Base-by-base conservation (phyloP, 306 rosid species). In the Vigna reflexopilosa region DNA sequence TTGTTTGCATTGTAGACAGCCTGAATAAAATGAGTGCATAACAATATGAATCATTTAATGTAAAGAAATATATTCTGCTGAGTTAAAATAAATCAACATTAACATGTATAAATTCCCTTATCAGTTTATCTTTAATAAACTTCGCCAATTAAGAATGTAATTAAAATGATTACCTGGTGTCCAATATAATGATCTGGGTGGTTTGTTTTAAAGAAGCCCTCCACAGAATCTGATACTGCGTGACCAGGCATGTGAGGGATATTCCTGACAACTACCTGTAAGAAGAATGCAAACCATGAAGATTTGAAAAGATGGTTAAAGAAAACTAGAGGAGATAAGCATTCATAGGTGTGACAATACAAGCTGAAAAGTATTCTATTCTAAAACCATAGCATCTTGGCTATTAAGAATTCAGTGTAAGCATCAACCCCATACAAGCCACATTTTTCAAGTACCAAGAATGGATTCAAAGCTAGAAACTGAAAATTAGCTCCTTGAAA, bases 1-100 rank as follows among this genome's bases (percentile, higher is more conserved):
- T 77, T 93, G 84, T 95, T 95, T 63, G 98, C 99, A 85, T 95
- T 84, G 81, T 93, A 95, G 52, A 95, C 91, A 50, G 98, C 98
- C 98, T 95, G 87, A 80, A 80, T 87, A 80, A 80, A 80, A 61
- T 63, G 54, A 79, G 79, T 78, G 77, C 28, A 32, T 47, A 67
- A 70, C 13, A 77, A 45, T 12, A 56, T 24, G 48, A 59, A 52
- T 42, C 50, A 62, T 42, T 57, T 57, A 71, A 44, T 67, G 72
- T 26, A 69, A 82, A 61, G 47, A 56, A 79, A 42, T 36, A 42
- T 36, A 16, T 50, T 44, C 6, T 14, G 26, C 57, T 7, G 45
- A 48, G 14, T 9, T 59, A 54, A 59, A 55, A 52, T 56, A 68
- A 66, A 34, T 22, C 16, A 76, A 48, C 58, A 36, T 49, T 42